Evolutionary conservation across 176 grass and related monocot species (phyloP).

Genomic region (Oryza officinalis): DNA sequence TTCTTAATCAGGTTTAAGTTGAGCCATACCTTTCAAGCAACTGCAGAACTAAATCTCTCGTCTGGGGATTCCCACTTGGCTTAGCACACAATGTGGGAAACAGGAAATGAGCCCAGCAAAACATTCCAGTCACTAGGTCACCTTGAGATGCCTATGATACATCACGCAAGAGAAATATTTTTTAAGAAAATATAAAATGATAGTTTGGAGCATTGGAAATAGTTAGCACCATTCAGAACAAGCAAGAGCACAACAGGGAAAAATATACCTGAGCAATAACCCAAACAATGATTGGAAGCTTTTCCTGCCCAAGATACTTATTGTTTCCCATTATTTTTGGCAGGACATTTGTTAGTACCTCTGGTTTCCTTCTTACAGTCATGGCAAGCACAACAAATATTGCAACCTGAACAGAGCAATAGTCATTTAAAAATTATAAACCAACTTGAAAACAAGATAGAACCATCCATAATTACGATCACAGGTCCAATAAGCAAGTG

Average conservation of each 20-base stretch:
- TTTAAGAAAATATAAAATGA: constrained; percentile 8
- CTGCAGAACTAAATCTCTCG: constrained; percentile 89
- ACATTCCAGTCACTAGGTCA: constrained; percentile 80
- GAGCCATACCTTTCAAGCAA: constrained; percentile 76
- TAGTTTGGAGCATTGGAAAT: neutral
- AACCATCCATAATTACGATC: neutral
- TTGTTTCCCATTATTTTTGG: constrained; percentile 71
- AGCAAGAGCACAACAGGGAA: neutral
- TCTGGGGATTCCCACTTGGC: constrained; percentile 70
- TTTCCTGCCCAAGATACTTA: constrained; percentile 87
- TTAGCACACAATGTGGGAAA: constrained; percentile 86
- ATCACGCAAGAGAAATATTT: neutral
- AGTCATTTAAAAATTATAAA: constrained; percentile 19
- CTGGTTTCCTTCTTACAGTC: constrained; percentile 83
- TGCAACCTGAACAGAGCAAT: constrained; percentile 65
- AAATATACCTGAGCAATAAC: constrained; percentile 75
- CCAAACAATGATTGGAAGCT: constrained; percentile 82
- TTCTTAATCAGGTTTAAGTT: constrained; percentile 4
- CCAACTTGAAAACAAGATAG: neutral
- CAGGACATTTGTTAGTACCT: constrained; percentile 53
- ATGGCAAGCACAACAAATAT: constrained; percentile 90
- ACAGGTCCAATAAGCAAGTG: neutral
- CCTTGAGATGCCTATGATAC: constrained; percentile 73
- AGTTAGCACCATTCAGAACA: neutral
- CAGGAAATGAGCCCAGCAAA: constrained; percentile 74